A percentile compares a stretch with the other conserved stretches of the same genome.
Evolutionary conservation across 331 rosid genomes (phyloP).

Genomic region (Rosa hybrid): DNA sequence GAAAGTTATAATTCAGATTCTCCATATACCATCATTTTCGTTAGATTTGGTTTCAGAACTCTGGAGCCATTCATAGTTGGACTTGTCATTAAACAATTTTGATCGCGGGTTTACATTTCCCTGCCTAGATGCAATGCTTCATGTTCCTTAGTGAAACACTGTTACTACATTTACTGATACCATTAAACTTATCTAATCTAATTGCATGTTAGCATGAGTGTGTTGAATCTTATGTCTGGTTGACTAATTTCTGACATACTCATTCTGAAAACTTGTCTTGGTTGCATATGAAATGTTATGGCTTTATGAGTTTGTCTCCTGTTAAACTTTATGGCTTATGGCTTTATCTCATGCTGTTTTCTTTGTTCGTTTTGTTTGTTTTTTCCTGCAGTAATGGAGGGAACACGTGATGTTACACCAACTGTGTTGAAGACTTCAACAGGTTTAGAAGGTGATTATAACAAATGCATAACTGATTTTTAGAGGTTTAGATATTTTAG

Average conservation of each 20-base stretch:
- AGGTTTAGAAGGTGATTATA: slow-evolving; percentile 73
- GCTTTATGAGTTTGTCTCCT: neutral
- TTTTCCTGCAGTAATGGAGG: slow-evolving; percentile 70
- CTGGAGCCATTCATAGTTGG: neutral
- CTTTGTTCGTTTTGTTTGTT: slow-evolving; percentile 15
- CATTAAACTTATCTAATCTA: too few relatives aligned
- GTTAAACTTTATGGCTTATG: neutral
- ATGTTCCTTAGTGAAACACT: too few relatives aligned
- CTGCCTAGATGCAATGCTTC: too few relatives aligned
- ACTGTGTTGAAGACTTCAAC: slow-evolving; percentile 74
- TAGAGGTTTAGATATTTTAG: neutral
- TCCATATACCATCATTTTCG: too few relatives aligned
- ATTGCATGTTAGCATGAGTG: too few relatives aligned
- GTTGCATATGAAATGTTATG: neutral
- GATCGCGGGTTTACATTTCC: too few relatives aligned
- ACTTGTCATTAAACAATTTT: too few relatives aligned
- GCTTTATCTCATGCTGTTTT: slow-evolving; percentile 14
- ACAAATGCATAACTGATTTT: neutral
- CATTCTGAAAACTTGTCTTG: neutral
- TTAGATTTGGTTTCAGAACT: neutral
- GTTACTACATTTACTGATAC: too few relatives aligned
- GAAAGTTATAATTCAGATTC: too few relatives aligned
- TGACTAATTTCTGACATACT: neutral
- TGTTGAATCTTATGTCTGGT: too few relatives aligned
- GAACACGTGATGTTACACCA: slow-evolving; percentile 78